Evolutionary conservation across 2,329 filamentous ascomycete genomes (phyloP), one percentile per base, ranked within the genome.

Genomic region (Epichloe sibirici): DNA sequence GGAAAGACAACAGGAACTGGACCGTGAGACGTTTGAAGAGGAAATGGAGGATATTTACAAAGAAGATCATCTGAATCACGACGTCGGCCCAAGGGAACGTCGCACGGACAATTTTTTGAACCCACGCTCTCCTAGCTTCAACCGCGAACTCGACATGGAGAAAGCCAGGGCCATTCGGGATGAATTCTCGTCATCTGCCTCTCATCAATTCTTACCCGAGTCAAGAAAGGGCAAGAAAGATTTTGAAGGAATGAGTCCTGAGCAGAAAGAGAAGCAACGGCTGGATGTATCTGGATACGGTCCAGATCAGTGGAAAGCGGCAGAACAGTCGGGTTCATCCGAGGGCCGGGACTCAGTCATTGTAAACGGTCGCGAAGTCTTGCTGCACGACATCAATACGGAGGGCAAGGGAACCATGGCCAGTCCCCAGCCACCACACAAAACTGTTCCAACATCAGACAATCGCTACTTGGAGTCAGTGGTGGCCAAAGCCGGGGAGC

Each of bases 271-370:
- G 5, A 74, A 77, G 35, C 86, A 90, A 63, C 75, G 79, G 53
- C 77, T 82, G 52, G 90, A 96, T 62, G 82, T 95, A 23, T 82
- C 83, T 51, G 90, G 91, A 0, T 80, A 83, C 53, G 90, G 90
- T 1, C 62, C 74, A 4, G 91, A 97, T 64, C 81, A 83, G 51
- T 87, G 90, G 82, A 82, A 82, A 56, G 72, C 71, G 25, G 79
- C 86, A 21, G 74, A 84, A 57, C 71, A 78, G 55, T 73, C 76
- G 37, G 84, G 82, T 3, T 62, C 78, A 25, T 80, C 80, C 48
- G 72, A 74, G 40, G 86, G 81, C 3, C 80, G 87, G 50, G 89
- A 94, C 65, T 86, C 88, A 0, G 74, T 81, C 23, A 71, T 91
- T 21, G 69, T 86, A 45, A 74, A 78, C 53, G 77, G 82, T 15